Base-by-base conservation (phyloP, 2,329 filamentous ascomycete genomes). In the Lasiodiplodia citricola region DNA sequence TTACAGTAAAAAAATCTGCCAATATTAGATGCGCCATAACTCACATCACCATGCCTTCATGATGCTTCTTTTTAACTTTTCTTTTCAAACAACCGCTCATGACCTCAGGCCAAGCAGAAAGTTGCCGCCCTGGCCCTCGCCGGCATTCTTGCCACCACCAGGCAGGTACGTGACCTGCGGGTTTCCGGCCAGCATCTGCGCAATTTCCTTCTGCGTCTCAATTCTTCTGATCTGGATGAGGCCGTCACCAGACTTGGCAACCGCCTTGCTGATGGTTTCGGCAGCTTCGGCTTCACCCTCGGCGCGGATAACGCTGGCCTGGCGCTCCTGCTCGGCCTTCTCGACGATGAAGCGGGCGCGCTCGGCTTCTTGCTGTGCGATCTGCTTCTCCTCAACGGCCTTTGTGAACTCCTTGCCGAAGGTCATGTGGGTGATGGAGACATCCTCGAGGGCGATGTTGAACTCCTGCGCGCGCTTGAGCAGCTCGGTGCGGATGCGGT, bases 331-430 rank as follows among this genome's bases (percentile, higher is more conserved):
- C 88, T 99, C 96, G 70, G 96, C 96, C 81, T 93, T 93, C 88
- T 99, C 96, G 80, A 99, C 96, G 75, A 99, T 96, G 86, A 99
- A 99, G 73, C 96, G 89, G 60, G 96, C 96, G 73, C 96, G 89
- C 87, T 99, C 96, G 72, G 96, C 96, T 79, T 99, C 96, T 84
- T 99, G 96, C 85, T 99, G 96, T 68, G 96, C 96, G 81, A 99
- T 99, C 87, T 99, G 96, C 90, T 99, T 99, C 89, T 99, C 96
- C 86, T 99, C 96, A 77, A 99, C 96, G 73, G 96, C 96, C 82
- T 93, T 92, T 70, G 96, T 99, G 87, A 99, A 99, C 83, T 99
- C 96, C 82, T 95, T 95, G 75, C 96, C 96, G 80, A 99, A 99
- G 66, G 96, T 99, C 96, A 99, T 99, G 87, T 99, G 96, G 71